A percentile compares a stretch with the other conserved stretches of the same genome.
These are phyloP conservation scores for Oryza coarctata DNA, from an alignment of 176 grass and related monocot species.

Conservation along the genomic window DNA sequence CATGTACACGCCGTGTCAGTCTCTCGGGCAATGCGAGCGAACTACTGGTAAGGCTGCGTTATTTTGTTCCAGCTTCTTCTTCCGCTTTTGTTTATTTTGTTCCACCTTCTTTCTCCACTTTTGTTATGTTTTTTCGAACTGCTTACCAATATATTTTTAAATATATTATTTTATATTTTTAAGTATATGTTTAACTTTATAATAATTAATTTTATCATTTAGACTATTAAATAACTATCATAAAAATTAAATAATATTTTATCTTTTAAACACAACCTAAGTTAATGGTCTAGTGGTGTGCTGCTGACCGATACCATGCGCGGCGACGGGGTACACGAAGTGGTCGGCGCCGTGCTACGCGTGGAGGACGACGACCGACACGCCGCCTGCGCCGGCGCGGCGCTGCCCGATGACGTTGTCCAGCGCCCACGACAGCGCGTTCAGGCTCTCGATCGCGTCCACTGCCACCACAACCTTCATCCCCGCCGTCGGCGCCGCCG, in stretches of 20 bases:
- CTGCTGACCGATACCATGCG: conserved; percentile 37
- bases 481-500: background rate
- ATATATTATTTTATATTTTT: too few relatives aligned
- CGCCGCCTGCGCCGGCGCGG: background rate
- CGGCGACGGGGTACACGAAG: conserved; percentile 68
- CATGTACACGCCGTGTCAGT: background rate
- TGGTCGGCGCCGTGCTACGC: conserved; percentile 50
- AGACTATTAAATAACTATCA: too few relatives aligned
- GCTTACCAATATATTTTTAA: too few relatives aligned
- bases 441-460: conserved; percentile 83
- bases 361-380: conserved; percentile 61
- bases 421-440: conserved; percentile 70
- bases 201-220: too few relatives aligned
- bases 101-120: too few relatives aligned
- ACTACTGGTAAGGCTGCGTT: background rate
- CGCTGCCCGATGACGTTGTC: conserved; percentile 48
- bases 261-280: too few relatives aligned
- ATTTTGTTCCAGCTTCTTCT: too few relatives aligned
- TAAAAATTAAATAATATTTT: too few relatives aligned
- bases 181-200: too few relatives aligned
- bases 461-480: conserved; percentile 71
- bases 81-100: too few relatives aligned
- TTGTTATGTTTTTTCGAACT: too few relatives aligned
- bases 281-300: background rate
- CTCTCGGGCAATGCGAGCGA: background rate